Base-by-base conservation (phyloP, 768 basidiomycete genomes). In the Collybia sp. region DNA sequence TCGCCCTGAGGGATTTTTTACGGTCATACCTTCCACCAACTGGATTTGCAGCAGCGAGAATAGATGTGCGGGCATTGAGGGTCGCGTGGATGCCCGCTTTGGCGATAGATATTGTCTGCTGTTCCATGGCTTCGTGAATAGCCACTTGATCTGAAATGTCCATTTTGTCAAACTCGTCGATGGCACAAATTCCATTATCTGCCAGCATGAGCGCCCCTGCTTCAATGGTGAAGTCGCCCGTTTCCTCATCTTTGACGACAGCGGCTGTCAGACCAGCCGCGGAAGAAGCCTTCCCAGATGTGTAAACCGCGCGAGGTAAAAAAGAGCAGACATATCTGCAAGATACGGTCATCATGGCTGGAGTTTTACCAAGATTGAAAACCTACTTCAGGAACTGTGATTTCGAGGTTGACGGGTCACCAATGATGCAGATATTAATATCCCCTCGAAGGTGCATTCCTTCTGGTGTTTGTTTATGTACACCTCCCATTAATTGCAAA, bases 161-260 rank as follows among this genome's bases (percentile, higher is more conserved):
- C 96, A 99, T 99, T 68, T 99, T 99, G 79, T 99, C 96, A 59
- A 99, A 99, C 66, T 98, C 96, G 69, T 99, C 96, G 58, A 99
- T 99, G n/a, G 94, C 94, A 60, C 96, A 99, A 61, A 98, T 97
- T 6, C 96, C 96, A 56, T 98, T 98, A 69, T 99, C 96, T 5
- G 96, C 96, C 3, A 99, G 80, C 96, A 99, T 98, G 53, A 99
- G 77, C 3, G 96, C 96, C 41, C 96, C 96, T 16, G 96, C 96
- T 69, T 99, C 96, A 59, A 98, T 98, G 0, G 96, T 98, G 69
- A 98, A 99, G 61, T 99, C 96, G 12, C 96, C 96, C 0, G 94
- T 95, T 66, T 98, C 96, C 66, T 98, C 95, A 57, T 99, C 96
- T 58, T 88, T 93, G 49, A 98, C 95, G 0, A 99, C 96, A 2